phyloP scores from a whole-genome alignment of 495 filamentous ascomycete species.

The Podospora conica region DNA sequence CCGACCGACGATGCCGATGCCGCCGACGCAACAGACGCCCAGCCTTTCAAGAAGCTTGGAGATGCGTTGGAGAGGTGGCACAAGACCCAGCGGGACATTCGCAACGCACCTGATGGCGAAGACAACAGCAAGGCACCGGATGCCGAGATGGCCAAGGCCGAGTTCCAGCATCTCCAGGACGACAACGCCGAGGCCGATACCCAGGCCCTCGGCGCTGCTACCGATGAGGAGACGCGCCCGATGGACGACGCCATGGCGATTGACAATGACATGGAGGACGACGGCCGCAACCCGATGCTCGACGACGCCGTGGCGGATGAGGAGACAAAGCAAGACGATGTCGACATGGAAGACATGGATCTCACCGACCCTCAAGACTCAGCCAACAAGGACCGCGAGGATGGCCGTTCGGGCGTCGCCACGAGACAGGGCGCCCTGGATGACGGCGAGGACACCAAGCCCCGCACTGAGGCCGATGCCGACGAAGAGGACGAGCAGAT shows the following conservation, averaged over 20 bases:
- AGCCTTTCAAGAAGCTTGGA: conserved; percentile 86
- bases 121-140: conserved; percentile 43
- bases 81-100: conserved; percentile 71
- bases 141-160: conserved; percentile 46
- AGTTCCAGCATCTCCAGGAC: conserved; percentile 87
- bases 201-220: conserved; percentile 85
- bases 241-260: conserved; percentile 82
- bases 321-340: conserved; percentile 37
- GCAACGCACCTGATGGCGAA: conserved; percentile 55
- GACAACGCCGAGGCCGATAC: conserved; percentile 73
- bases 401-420: conserved; percentile 40
- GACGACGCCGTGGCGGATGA: conserved; percentile 53
- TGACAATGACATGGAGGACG: conserved; percentile 60
- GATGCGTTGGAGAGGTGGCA: conserved; percentile 94
- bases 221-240: conserved; percentile 73
- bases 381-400: conserved; percentile 36
- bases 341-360: conserved; percentile 36
- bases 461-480: conserved; percentile 17
- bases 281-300: conserved; percentile 44
- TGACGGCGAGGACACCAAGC: conserved; percentile 29
- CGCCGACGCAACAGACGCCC: conserved; percentile 38
- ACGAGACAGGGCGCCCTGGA: conserved; percentile 43
- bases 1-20: conserved; percentile 40
- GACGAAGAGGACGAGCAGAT: conserved; percentile 50
- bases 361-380: conserved; percentile 33